Conservation (phyloP, 2,329 filamentous ascomycete species). For the Xylariales sp. region DNA sequence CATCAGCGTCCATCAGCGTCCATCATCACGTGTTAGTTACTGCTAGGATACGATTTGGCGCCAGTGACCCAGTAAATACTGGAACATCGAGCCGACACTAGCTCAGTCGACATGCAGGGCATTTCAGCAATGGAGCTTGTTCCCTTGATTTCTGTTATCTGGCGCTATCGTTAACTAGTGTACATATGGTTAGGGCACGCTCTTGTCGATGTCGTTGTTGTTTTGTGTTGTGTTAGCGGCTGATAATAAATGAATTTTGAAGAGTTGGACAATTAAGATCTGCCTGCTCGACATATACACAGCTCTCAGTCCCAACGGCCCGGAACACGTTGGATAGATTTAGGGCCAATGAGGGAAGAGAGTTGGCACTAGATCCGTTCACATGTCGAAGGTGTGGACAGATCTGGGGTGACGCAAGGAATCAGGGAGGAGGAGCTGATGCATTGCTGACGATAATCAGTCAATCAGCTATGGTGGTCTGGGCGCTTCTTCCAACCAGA, state of each 20-base stretch:
- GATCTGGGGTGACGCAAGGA: slow-evolving; percentile 31
- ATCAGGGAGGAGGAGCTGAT: slow-evolving; percentile 27
- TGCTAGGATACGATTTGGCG: neutral
- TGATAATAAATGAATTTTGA: neutral
- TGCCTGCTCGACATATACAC: neutral
- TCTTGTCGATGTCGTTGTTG: slow-evolving; percentile 4
- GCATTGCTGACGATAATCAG: slow-evolving; percentile 23
- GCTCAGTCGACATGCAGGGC: slow-evolving; percentile 8
- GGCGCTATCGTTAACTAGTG: slow-evolving; percentile 5
- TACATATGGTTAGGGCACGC: neutral
- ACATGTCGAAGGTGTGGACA: slow-evolving; percentile 10
- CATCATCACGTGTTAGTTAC: neutral
- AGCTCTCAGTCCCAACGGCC: slow-evolving; percentile 24
- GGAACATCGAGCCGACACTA: neutral
- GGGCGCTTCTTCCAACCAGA: slow-evolving; percentile 11
- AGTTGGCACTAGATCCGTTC: slow-evolving; percentile 14
- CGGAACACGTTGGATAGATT: slow-evolving; percentile 18
- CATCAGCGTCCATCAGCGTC: neutral
- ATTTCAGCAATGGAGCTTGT: slow-evolving; percentile 19
- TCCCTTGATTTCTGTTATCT: slow-evolving; percentile 26
- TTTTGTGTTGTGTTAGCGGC: neutral
- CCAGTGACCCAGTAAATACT: neutral
- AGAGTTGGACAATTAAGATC: neutral
- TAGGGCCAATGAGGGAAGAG: slow-evolving; percentile 19
- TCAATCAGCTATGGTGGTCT: slow-evolving; percentile 21